phyloP scores from a whole-genome alignment of 768 basidiomycete species.

The Agrocybe praecox region DNA sequence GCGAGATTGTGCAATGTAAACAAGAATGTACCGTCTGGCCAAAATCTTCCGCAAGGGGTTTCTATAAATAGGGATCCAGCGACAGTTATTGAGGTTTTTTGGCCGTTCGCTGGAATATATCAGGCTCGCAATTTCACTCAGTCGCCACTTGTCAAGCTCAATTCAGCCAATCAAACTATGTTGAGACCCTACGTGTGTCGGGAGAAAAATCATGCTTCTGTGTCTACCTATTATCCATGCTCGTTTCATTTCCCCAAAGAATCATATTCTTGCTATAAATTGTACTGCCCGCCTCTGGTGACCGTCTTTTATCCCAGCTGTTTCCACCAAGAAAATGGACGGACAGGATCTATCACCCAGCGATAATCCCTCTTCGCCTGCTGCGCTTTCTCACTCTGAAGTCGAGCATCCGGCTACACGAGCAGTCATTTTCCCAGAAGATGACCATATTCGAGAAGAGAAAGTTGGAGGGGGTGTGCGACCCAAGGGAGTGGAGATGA shows the following conservation, averaged over 20 bases:
- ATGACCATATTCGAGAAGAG: conserved; percentile 38
- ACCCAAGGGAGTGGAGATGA: conserved; percentile 61
- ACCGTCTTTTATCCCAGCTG: neutral
- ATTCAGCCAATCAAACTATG: conserved; percentile 18
- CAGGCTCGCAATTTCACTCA: conserved; percentile 8
- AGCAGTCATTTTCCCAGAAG: conserved; percentile 53
- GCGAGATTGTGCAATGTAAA: neutral
- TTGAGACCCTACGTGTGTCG: conserved; percentile 16
- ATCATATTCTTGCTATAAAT: conserved; percentile 10
- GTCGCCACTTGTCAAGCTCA: conserved; percentile 21
- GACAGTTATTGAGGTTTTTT: conserved; percentile 36
- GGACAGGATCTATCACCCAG: conserved; percentile 16
- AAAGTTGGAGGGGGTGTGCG: conserved; percentile 32
- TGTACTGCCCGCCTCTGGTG: neutral
- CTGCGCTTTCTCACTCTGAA: conserved; percentile 19
- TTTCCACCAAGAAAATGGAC: conserved; percentile 20
- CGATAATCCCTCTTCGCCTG: conserved; percentile 18
- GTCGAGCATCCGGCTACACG: conserved; percentile 39
- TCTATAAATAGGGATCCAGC: conserved; percentile 21
- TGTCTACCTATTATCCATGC: neutral
- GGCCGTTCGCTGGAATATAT: conserved; percentile 34
- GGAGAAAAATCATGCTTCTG: conserved; percentile 4
- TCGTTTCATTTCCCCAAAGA: conserved; percentile 12
- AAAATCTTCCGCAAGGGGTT: conserved; percentile 10
- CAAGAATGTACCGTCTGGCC: neutral